Evolutionary conservation across 2,329 filamentous ascomycete genomes (phyloP), one percentile per base, ranked within the genome.

Genomic region (Parastagonospora nodorum): DNA sequence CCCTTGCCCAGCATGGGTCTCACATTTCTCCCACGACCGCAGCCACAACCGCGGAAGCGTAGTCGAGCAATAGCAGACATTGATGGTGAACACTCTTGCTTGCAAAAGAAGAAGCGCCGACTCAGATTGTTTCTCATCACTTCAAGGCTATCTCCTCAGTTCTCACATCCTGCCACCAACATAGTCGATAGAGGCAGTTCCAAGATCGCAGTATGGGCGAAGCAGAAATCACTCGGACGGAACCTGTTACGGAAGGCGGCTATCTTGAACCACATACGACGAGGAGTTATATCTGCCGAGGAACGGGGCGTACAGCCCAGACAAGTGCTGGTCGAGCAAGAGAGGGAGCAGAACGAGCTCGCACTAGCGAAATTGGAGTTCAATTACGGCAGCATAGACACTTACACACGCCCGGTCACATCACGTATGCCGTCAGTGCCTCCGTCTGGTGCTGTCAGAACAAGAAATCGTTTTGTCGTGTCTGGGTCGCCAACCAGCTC

Each of bases 131-230:
- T 72, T 40, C 78, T 90, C 37, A 83, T 89, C 64, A 90, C 88
- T 1, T 89, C 86, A 15, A 81, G 86, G 7, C 82, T 90, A 0
- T 89, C 87, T 8, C 82, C 80, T 41, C 87, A 88, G 1, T 90
- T 84, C 70, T 89, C 87, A 0, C 78, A 83, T 27, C 88, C 88
- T 0, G 85, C 88, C 2, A 85, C 86, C 37, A 86, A 90, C 62
- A 88, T 89, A 49, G 78, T 87, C 45, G 84, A 86, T 68, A 81
- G 85, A 24, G 85, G 84, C 48, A 78, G 76, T 10, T 76, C 75
- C 38, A 78, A 77, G 57, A 75, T 78, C 48, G 70, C 76, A 1
- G 64, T 79, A 9, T 78, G 76, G 75, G 72, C 73, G n/a, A 78
- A 74, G 45, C 78, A 80, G 33, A 77, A 75, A 46, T 74, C 77